These are phyloP conservation scores for Francoa sonchifolia DNA, from an alignment of 441 rosid genomes.

Conservation along the genomic window DNA sequence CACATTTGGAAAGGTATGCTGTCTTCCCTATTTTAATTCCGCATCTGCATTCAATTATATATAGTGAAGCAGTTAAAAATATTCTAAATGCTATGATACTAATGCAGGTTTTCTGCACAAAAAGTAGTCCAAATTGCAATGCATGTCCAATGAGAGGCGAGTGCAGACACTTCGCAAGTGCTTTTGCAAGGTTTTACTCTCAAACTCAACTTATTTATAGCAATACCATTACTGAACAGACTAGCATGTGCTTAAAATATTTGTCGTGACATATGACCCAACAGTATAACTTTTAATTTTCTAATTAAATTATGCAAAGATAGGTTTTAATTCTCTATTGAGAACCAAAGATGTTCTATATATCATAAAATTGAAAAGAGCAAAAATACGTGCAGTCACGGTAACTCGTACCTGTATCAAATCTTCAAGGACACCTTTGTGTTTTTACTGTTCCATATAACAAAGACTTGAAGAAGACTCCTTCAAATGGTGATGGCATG, in stretches of 20 bases:
- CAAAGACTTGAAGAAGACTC: too few relatives aligned
- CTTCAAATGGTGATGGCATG: too few relatives aligned
- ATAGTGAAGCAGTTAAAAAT: slow-evolving; percentile 4
- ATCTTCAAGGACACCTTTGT: too few relatives aligned
- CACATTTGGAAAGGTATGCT: slow-evolving; percentile 90
- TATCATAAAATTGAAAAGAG: too few relatives aligned
- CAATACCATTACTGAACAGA: slow-evolving; percentile 3
- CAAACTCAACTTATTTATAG: slow-evolving; percentile 1
- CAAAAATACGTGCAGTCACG: too few relatives aligned
- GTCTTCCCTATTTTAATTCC: slow-evolving; percentile 7
- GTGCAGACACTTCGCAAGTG: slow-evolving; percentile 99
- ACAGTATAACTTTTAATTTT: too few relatives aligned
- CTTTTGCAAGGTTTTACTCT: slow-evolving; percentile 83
- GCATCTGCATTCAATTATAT: slow-evolving; percentile 4
- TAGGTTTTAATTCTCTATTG: too few relatives aligned
- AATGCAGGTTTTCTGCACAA: slow-evolving; percentile 93
- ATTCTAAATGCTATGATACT: slow-evolving; percentile 16
- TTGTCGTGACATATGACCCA: background rate
- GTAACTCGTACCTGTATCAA: too few relatives aligned
- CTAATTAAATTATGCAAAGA: too few relatives aligned
- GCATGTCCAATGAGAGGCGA: slow-evolving; percentile 99
- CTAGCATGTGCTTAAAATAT: background rate
- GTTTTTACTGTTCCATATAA: too few relatives aligned
- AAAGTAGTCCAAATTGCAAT: slow-evolving; percentile 91
- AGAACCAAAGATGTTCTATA: too few relatives aligned